Conservation (phyloP, 495 filamentous ascomycete species). For the Annulohypoxylon nitens region DNA sequence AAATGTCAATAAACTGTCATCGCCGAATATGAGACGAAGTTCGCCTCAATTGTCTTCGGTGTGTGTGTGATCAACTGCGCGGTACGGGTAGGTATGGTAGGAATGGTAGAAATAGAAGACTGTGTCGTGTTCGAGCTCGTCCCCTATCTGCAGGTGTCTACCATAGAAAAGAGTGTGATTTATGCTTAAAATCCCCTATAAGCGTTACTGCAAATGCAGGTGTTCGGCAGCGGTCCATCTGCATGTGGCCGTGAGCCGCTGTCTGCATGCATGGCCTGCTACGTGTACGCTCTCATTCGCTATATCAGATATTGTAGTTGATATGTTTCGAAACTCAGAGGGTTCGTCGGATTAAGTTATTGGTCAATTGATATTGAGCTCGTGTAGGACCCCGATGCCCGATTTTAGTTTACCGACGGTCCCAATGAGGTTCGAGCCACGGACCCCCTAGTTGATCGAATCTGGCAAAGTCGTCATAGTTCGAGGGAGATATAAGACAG, state of each 20-base stretch:
- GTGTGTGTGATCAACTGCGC: slow-evolving; percentile 43
- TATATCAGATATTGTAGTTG: slow-evolving; percentile 17
- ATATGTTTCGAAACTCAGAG: slow-evolving; percentile 44
- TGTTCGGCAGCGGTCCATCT: slow-evolving; percentile 30
- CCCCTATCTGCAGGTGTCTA: slow-evolving; percentile 26
- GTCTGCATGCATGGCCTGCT: slow-evolving; percentile 31
- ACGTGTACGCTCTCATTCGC: slow-evolving; percentile 33
- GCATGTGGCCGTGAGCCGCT: slow-evolving; percentile 36
- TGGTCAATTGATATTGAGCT: slow-evolving; percentile 31
- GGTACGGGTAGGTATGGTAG: slow-evolving; percentile 16
- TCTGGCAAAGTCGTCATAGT: slow-evolving; percentile 38
- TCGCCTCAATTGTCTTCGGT: slow-evolving; percentile 26
- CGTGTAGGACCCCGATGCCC: slow-evolving; percentile 31
- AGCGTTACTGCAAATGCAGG: slow-evolving; percentile 44
- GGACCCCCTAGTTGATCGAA: slow-evolving; percentile 35
- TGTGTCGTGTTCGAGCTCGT: slow-evolving; percentile 17
- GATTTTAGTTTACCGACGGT: slow-evolving; percentile 23
- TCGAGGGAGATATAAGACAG: slow-evolving; percentile 28
- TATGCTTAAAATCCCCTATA: slow-evolving; percentile 40
- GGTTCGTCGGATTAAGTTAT: slow-evolving; percentile 11
- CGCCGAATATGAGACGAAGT: slow-evolving; percentile 31
- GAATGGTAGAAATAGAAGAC: slow-evolving; percentile 12
- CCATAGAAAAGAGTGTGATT: slow-evolving; percentile 34
- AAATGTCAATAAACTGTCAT: slow-evolving; percentile 3
- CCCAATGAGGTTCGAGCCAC: slow-evolving; percentile 17